Base-by-base conservation (phyloP, 2,329 filamentous ascomycete species). In the Claviceps africana region DNA sequence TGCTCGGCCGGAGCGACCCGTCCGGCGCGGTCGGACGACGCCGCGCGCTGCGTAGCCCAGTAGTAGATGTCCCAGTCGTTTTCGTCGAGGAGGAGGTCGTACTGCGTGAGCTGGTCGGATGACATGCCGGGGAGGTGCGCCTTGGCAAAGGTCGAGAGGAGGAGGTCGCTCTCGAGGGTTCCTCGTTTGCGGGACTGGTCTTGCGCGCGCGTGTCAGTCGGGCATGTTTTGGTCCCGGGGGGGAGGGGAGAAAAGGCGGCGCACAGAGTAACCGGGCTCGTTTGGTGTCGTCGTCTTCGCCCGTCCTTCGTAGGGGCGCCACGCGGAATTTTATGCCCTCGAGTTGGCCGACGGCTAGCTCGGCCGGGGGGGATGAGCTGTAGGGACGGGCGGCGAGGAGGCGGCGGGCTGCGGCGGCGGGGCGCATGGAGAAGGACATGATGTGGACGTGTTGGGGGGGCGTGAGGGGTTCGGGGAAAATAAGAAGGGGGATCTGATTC, bases 11-110 rank as follows among this genome's bases (percentile, higher is more conserved):
- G 63, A 61, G n/a, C 39, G 80, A 57, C 56, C 67, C 66, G 48
- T 73, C 67, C 33, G 81, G 59, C 57, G 68, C 67, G 60, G n/a
- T n/a, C n/a, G n/a, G 25, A 25, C 25, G n/a, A n/a, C n/a, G n/a
- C 25, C 25, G 25, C 3, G 25, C 88, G 82, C 69, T 98, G 93
- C 17, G 93, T 98, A 3, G 87, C 88, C 93, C 93, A 98, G 77
- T 98, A 98, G 76, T 98, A 98, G 56, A 98, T 96, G 67, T 98
- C 93, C 93, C 93, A 98, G 73, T 98, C 93, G 70, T 98, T 98
- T 72, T 98, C 93, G 69, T 98, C 93, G 53, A 98, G 82, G 74
- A 98, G 94, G 30, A 78, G 73, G 67, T 97, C 91, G 73, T 93
- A 97, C 69, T 95, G 81, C 60, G 79, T 70, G 60, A 97, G 82